A percentile compares a stretch with the other conserved stretches of the same genome.
Conservation (phyloP, 2,329 filamentous ascomycete genomes). For the Metarhizium sp. region DNA sequence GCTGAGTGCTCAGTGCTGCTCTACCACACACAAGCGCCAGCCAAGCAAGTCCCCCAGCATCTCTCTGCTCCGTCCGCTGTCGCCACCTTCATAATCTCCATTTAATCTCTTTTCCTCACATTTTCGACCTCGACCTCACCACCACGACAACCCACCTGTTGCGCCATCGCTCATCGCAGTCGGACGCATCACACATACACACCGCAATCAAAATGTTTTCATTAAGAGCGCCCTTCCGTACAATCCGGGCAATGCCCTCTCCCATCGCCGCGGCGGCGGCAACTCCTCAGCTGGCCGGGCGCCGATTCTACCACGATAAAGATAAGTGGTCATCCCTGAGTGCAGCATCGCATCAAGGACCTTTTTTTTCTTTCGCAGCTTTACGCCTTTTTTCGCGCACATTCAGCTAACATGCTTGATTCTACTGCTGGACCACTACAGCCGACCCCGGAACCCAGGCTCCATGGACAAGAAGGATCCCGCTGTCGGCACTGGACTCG, state of each 20-base stretch:
- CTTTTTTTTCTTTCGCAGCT: neutral
- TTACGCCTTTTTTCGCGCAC: neutral
- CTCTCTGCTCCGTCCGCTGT: neutral
- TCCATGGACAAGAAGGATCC: slow-evolving; percentile 61
- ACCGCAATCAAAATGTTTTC: slow-evolving; percentile 8
- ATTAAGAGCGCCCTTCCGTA: slow-evolving; percentile 9
- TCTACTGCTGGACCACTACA: slow-evolving; percentile 37
- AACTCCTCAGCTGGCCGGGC: slow-evolving; percentile 23
- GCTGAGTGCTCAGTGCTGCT: neutral
- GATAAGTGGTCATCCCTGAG: slow-evolving; percentile 11
- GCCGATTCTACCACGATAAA: slow-evolving; percentile 40
- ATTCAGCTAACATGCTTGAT: slow-evolving; percentile 5
- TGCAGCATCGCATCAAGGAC: neutral
- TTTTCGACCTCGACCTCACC: neutral
- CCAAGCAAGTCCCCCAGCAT: neutral
- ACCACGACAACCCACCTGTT: neutral
- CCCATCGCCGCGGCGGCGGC: slow-evolving; percentile 7
- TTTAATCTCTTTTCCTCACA: neutral
- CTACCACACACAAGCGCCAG: neutral
- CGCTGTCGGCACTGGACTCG: slow-evolving; percentile 84
- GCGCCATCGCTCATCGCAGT: neutral
- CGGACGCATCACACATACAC: neutral
- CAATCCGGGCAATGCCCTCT: slow-evolving; percentile 9
- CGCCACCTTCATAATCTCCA: slow-evolving; percentile 2
- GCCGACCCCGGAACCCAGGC: slow-evolving; percentile 44